Base-by-base conservation (phyloP, 345 rosid species). In the Brassica nigra region DNA sequence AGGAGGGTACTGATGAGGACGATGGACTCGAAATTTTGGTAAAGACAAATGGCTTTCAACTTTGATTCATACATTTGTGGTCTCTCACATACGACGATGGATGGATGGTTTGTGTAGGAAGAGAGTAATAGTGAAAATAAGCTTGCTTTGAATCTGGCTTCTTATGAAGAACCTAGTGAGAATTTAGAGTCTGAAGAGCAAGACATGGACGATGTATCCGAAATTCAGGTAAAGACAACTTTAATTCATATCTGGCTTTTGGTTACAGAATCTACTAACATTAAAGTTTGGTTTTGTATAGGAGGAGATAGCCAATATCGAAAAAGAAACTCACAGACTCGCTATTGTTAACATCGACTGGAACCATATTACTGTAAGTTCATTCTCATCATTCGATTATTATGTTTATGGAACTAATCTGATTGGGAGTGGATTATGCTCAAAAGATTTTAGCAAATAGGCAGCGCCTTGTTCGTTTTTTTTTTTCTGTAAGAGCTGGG, bases 321-420 rank as follows among this genome's bases (percentile, higher is more conserved):
- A 89, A 18, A 85, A 89, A 75, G 94, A 89, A 85, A 95, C 98
- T 10, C 83, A 64, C 70, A 90, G 99, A 82, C 85, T 95, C 6
- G 96, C 98, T 39, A 81, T 84, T 80, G 92, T 93, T 75, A 83
- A 87, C 81, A 86, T 95, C 93, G 98, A 93, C 49, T 93, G 98
- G 99, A 89, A 85, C 79, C 86, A 93, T 83, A 94, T 93, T 73
- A 86, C 89, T 88, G 98, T 92, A 85, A 64, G 84, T 71, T 76
- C 15, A 0, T 76, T 76, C 11, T 33, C 1, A n/a, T 55, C 5
- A 65, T 81, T 18, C 63, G 44, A 12, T 71, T 37, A 7, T 37
- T 73, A 44, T 62, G 27, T 37, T 14, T 74, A 15, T 30, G 30
- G 20, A 31, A 39, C 76, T 39, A 8, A 16, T 68, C 62, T 39